Percentiles rank a stretch among this genome's conserved stretches.
These are phyloP conservation scores for Castanea sativa DNA, from an alignment of 306 rosid genomes.

Conservation along the genomic window DNA sequence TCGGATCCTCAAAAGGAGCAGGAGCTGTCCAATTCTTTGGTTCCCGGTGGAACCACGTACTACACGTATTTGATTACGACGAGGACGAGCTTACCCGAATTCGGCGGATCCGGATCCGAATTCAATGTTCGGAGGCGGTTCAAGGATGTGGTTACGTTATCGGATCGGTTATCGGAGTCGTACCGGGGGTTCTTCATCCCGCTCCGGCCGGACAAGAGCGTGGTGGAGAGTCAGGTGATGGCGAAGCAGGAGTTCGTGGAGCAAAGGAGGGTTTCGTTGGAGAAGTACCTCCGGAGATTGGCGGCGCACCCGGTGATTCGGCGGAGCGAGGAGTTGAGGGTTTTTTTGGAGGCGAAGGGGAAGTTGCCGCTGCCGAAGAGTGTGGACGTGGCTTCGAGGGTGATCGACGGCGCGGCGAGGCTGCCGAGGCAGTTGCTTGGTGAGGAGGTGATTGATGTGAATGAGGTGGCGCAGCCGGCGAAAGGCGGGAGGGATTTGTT, in stretches of 20 bases:
- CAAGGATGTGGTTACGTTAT: conserved; percentile 74
- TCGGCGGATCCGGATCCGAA: conserved; percentile 53
- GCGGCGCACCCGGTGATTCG: conserved; percentile 79
- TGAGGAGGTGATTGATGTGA: conserved; percentile 39
- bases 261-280: conserved; percentile 86
- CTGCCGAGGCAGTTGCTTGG: conserved; percentile 75
- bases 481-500: conserved; percentile 88
- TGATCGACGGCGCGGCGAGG: conserved; percentile 90
- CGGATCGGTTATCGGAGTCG: conserved; percentile 78
- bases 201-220: conserved; percentile 86
- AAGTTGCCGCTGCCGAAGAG: conserved; percentile 51
- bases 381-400: conserved; percentile 72
- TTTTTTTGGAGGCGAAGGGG: conserved; percentile 77
- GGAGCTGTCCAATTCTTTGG: conserved; percentile 66
- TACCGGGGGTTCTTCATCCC: conserved; percentile 83
- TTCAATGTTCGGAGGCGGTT: conserved; percentile 73
- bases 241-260: conserved; percentile 90
- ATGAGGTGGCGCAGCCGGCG: conserved; percentile 77
- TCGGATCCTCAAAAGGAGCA: conserved; percentile 85
- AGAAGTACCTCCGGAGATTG: conserved; percentile 72
- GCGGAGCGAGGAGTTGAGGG: conserved; percentile 76
- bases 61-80: conserved; percentile 76
- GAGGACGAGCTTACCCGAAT: conserved; percentile 60
- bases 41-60: conserved; percentile 63
- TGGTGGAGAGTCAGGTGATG: conserved; percentile 97